These are phyloP conservation scores for Fusarium anguioides DNA, from an alignment of 2,329 filamentous ascomycete genomes.

Conservation along the genomic window DNA sequence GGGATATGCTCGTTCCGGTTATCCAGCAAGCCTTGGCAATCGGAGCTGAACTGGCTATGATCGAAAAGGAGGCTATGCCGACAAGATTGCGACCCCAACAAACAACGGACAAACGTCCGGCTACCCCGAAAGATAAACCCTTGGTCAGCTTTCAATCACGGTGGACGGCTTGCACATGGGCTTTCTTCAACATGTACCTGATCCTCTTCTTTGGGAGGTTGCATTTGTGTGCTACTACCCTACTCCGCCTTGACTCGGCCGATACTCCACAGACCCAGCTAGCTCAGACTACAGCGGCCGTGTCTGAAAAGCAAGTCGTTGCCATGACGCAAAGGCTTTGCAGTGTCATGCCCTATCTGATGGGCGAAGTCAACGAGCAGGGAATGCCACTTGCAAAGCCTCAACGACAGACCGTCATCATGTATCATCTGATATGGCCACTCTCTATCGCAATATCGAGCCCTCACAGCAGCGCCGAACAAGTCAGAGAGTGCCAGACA, in stretches of 20 bases:
- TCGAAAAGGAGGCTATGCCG: constrained; percentile 9
- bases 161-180: constrained; percentile 23
- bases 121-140: neutral
- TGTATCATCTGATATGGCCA: constrained; percentile 33
- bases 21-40: constrained; percentile 28
- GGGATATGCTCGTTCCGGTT: constrained; percentile 8
- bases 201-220: constrained; percentile 23
- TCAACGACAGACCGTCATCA: constrained; percentile 16
- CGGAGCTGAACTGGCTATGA: constrained; percentile 4
- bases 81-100: constrained; percentile 6
- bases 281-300: neutral
- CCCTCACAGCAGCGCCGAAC: constrained; percentile 6
- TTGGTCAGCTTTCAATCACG: constrained; percentile 13
- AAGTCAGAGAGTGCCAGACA: constrained; percentile 2
- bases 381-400: constrained; percentile 18
- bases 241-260: neutral
- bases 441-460: constrained; percentile 16
- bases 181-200: constrained; percentile 6
- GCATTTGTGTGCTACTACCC: constrained; percentile 3
- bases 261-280: constrained; percentile 4
- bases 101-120: constrained; percentile 17
- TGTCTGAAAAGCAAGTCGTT: constrained; percentile 14
- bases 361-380: constrained; percentile 24
- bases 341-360: constrained; percentile 14
- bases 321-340: constrained; percentile 5